Conservation (phyloP, 768 basidiomycete genomes). For the Leucosporidium scottii region DNA sequence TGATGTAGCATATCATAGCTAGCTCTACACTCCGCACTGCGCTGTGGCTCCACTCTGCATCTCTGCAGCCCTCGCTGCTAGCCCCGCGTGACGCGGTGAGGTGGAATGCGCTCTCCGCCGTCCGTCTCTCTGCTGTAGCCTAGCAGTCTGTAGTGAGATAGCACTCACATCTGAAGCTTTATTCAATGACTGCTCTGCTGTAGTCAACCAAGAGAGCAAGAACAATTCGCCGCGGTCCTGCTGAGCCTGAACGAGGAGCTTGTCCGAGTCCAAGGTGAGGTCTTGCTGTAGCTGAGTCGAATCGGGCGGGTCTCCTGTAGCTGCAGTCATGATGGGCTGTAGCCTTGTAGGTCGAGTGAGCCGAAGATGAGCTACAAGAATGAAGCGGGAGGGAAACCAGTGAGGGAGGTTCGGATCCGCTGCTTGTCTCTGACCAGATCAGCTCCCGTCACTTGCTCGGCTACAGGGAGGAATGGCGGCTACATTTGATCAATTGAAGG, state of each 20-base stretch:
- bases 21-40: too few relatives aligned
- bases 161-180: conserved; percentile 52
- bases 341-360: background rate
- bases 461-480: too few relatives aligned
- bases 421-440: too few relatives aligned
- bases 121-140: background rate
- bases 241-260: conserved; percentile 35
- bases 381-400: too few relatives aligned
- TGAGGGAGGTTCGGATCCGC: too few relatives aligned
- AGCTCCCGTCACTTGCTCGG: too few relatives aligned
- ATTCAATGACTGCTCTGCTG: conserved; percentile 55
- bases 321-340: background rate
- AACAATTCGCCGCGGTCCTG: conserved; percentile 75
- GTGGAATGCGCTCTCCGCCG: background rate
- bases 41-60: too few relatives aligned
- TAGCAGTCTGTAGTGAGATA: background rate
- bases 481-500: conserved; percentile 34
- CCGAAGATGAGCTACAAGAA: too few relatives aligned
- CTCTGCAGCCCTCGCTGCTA: too few relatives aligned
- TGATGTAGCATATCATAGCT: too few relatives aligned
- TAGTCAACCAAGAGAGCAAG: conserved; percentile 73
- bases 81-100: too few relatives aligned
- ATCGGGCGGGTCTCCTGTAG: background rate
- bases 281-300: background rate
- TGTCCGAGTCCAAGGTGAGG: conserved; percentile 8